phyloP scores from a whole-genome alignment of 2,329 filamentous ascomycete species.

The Penicillium vulpinum region DNA sequence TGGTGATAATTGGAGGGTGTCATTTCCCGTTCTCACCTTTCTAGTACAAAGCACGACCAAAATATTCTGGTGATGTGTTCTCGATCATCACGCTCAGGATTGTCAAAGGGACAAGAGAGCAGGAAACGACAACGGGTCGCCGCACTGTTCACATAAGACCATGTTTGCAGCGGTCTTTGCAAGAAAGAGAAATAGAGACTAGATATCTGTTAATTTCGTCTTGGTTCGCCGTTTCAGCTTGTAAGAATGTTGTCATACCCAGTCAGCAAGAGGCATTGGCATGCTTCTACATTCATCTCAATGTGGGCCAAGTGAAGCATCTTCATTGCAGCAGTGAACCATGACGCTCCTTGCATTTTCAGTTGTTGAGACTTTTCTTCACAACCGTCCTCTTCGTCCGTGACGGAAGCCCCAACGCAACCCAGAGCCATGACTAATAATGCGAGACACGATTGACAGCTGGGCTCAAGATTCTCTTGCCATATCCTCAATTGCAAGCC shows the following conservation, averaged over 20 bases:
- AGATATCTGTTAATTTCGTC: background rate
- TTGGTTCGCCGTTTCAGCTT: background rate
- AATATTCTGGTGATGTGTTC: constrained; percentile 10
- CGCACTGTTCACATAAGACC: constrained; percentile 11
- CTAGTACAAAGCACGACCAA: constrained; percentile 13
- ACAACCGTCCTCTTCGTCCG: background rate
- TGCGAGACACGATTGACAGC: constrained; percentile 5
- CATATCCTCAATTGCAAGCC: constrained; percentile 3
- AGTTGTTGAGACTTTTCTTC: constrained; percentile 1
- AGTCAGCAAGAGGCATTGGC: constrained; percentile 9
- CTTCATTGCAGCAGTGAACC: constrained; percentile 13
- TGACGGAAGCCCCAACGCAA: constrained; percentile 5
- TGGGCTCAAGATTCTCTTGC: constrained; percentile 6
- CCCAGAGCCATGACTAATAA: constrained; percentile 13
- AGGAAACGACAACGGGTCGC: constrained; percentile 8
- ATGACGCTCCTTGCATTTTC: constrained; percentile 3
- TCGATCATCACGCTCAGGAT: constrained; percentile 2
- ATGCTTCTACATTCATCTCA: constrained; percentile 10
- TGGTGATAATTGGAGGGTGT: background rate
- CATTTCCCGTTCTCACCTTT: background rate
- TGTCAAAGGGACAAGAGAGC: constrained; percentile 5
- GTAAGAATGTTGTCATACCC: background rate
- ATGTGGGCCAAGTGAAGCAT: constrained; percentile 10
- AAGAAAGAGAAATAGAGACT: constrained; percentile 10
- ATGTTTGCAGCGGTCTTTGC: constrained; percentile 12